These are phyloP conservation scores for Verticillium dahliae DNA, from an alignment of 2,329 filamentous ascomycete species.

Conservation along the genomic window DNA sequence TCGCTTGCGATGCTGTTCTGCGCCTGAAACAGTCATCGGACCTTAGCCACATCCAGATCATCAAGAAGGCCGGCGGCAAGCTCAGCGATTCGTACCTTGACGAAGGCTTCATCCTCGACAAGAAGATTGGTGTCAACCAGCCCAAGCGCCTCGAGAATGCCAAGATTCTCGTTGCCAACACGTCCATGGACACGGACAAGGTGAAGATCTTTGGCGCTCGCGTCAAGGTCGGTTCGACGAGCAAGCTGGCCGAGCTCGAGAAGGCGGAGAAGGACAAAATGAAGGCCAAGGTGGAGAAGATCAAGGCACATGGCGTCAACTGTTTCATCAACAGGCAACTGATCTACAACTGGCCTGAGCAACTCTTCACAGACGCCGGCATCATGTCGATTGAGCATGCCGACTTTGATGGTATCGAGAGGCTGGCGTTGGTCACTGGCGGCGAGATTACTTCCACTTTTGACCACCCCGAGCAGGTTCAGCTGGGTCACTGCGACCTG, in stretches of 20 bases:
- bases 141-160: slow-evolving; percentile 96
- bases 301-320: slow-evolving; percentile 98
- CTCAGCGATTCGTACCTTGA: slow-evolving; percentile 96
- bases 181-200: slow-evolving; percentile 99
- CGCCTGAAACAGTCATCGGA: slow-evolving; percentile 86
- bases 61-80: slow-evolving; percentile 98
- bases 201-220: slow-evolving; percentile 98
- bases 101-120: slow-evolving; percentile 97
- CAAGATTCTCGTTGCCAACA: slow-evolving; percentile 97
- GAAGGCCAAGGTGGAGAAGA: slow-evolving; percentile 98
- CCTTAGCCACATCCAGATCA: slow-evolving; percentile 96
- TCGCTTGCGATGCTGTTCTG: slow-evolving; percentile 87
- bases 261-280: slow-evolving; percentile 99
- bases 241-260: slow-evolving; percentile 95
- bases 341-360: slow-evolving; percentile 99
- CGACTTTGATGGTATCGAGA: slow-evolving; percentile 97
- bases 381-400: slow-evolving; percentile 99
- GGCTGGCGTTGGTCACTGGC: slow-evolving; percentile 88
- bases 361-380: slow-evolving; percentile 94
- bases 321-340: slow-evolving; percentile 99
- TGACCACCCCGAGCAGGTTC: slow-evolving; percentile 94
- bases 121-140: slow-evolving; percentile 98
- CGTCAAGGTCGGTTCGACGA: slow-evolving; percentile 93
- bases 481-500: slow-evolving; percentile 88
- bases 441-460: slow-evolving; percentile 98